Conservation (phyloP, 2,329 filamentous ascomycete species). For the Cladorrhinum sp. region DNA sequence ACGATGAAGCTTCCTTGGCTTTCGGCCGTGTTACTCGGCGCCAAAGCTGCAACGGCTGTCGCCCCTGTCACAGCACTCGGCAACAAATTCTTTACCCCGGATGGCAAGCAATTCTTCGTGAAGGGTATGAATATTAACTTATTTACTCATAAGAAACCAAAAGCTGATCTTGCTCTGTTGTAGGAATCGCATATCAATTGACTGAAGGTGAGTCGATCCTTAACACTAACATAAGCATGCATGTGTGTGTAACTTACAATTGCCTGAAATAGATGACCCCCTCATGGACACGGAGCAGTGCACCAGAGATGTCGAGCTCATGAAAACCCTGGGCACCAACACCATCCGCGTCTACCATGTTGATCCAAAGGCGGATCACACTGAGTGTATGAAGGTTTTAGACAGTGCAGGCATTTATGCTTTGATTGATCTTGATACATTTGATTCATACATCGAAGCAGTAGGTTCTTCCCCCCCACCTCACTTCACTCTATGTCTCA, state of each 20-base stretch:
- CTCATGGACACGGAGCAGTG: slow-evolving; percentile 75
- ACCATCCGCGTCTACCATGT: slow-evolving; percentile 84
- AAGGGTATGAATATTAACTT: slow-evolving; percentile 57
- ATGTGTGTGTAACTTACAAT: slow-evolving; percentile 3
- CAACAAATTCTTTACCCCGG: slow-evolving; percentile 80
- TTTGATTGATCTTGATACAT: slow-evolving; percentile 79
- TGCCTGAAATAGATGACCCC: slow-evolving; percentile 57
- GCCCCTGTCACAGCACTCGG: slow-evolving; percentile 57
- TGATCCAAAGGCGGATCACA: slow-evolving; percentile 67
- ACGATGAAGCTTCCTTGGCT: slow-evolving; percentile 41
- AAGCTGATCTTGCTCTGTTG: slow-evolving; percentile 11
- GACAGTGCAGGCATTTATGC: slow-evolving; percentile 78
- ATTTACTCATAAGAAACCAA: not conserved
- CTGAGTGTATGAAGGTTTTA: slow-evolving; percentile 77
- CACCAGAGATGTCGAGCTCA: slow-evolving; percentile 68
- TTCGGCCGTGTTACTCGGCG: slow-evolving; percentile 34
- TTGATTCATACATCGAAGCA: slow-evolving; percentile 64
- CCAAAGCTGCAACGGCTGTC: slow-evolving; percentile 30
- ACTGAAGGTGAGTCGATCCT: slow-evolving; percentile 36
- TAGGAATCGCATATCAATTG: slow-evolving; percentile 72
- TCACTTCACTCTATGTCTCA: not conserved
- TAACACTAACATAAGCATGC: not conserved
- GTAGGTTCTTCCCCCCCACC: slow-evolving; percentile 36
- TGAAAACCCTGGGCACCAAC: slow-evolving; percentile 79
- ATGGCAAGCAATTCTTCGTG: slow-evolving; percentile 79